Conservation (phyloP, 345 rosid species). For the Arabidopsis suecica region DNA sequence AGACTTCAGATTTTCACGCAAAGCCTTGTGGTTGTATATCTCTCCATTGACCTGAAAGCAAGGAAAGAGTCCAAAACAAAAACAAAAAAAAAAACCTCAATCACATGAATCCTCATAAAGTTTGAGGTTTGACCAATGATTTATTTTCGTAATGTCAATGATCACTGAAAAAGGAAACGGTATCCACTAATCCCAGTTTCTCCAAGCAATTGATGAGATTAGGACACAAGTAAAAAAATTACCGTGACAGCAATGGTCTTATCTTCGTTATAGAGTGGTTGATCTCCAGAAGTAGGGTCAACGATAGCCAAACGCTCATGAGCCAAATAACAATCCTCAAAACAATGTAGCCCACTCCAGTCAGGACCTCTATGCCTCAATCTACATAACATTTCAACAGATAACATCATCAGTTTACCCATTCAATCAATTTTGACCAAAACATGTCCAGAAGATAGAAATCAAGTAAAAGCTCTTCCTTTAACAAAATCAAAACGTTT, state of each 20-base stretch:
- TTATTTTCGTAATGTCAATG: not conserved
- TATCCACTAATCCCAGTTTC: not conserved
- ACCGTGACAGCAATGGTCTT: slow-evolving; percentile 78
- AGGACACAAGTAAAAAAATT: slow-evolving; percentile 30
- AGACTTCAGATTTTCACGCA: slow-evolving; percentile 61
- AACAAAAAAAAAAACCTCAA: not conserved
- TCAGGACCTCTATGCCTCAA: slow-evolving; percentile 87
- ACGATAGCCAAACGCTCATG: slow-evolving; percentile 83
- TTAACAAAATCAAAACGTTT: slow-evolving; percentile 2
- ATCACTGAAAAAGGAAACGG: slow-evolving; percentile 1
- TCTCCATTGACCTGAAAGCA: slow-evolving; percentile 79
- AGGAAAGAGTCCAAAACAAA: slow-evolving; percentile 12
- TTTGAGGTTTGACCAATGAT: not conserved
- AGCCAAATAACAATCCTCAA: slow-evolving; percentile 70
- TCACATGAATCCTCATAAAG: slow-evolving; percentile 10
- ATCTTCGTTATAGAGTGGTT: slow-evolving; percentile 81
- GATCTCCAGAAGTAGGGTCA: slow-evolving; percentile 89
- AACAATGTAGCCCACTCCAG: slow-evolving; percentile 81
- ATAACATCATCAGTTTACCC: not conserved
- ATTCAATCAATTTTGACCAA: slow-evolving; percentile 20
- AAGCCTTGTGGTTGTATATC: slow-evolving; percentile 77
- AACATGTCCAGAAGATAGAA: not conserved
- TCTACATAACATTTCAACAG: slow-evolving; percentile 43
- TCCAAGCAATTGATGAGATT: slow-evolving; percentile 1
- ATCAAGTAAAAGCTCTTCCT: not conserved